phyloP scores from a whole-genome alignment of 78 protist genomes.

The Fonticula alba region DNA sequence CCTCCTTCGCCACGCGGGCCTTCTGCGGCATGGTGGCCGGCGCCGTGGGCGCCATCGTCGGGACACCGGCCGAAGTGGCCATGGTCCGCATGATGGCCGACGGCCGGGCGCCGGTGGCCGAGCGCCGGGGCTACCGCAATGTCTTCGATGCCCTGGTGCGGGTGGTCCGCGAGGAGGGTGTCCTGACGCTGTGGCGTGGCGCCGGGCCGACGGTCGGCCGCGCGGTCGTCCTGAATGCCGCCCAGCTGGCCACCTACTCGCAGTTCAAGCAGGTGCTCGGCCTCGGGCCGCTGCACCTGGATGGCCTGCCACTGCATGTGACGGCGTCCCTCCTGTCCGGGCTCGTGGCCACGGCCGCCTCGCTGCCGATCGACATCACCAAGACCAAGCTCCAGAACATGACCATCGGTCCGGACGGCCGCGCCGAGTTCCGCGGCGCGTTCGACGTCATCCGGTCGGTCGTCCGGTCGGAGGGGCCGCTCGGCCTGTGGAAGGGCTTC shows the following conservation, averaged over 20 bases:
- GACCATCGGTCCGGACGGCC: background rate
- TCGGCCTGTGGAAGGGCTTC: constrained; percentile 24
- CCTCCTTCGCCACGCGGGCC: background rate
- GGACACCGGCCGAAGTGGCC: constrained; percentile 25
- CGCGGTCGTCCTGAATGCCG: background rate
- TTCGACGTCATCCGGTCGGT: background rate
- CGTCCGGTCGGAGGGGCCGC: background rate
- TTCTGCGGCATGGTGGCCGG: constrained; percentile 12
- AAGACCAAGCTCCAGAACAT: constrained; percentile 16
- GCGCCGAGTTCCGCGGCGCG: background rate
- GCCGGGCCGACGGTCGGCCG: background rate
- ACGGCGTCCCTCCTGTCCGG: background rate
- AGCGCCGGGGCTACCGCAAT: constrained; percentile 42
- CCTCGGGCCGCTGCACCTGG: background rate
- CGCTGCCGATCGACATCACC: constrained; percentile 21
- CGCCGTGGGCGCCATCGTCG: constrained; percentile 12
- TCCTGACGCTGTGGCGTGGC: constrained; percentile 9
- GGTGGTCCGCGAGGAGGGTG: constrained; percentile 45
- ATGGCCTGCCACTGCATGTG: background rate
- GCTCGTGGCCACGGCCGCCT: constrained; percentile 1
- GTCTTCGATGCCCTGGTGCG: constrained; percentile 41
- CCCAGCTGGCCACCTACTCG: constrained; percentile 5
- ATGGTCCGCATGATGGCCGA: constrained; percentile 29
- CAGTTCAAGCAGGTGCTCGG: background rate
- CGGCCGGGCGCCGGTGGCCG: constrained; percentile 2